Evolutionary conservation across 768 basidiomycete species (phyloP), one percentile per base, ranked within the genome.

Genomic region (Rhodotorula toruloides): DNA sequence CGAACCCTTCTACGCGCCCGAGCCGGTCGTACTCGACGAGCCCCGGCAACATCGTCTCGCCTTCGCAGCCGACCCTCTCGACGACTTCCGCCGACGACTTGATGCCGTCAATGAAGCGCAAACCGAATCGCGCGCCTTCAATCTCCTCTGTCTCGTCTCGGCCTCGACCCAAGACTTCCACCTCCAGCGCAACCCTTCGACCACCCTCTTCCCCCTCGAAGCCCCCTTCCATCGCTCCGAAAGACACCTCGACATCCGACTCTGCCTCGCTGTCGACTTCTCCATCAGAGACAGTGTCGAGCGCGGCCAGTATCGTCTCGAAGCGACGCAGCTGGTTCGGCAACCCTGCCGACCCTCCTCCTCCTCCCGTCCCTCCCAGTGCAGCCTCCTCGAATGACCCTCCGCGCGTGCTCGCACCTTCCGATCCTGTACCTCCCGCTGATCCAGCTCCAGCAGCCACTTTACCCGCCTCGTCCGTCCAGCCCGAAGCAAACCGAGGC

Each of bases 51-150:
- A 25, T 43, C 9, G 6, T 27, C 9, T 34, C 50, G 4, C 2
- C 37, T 1, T 8, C 40, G 1, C 59, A 43, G 42, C 40, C 59
- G 7, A 60, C 59, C 25, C 49, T 60, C 22, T 52, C 59, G 50
- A 60, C 59, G 8, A 52, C 49, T 7, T 52, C 59, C 1, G 59
- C 59, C 1, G 59, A 60, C 32, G 49, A 60, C 40, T 32, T 60
- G 5, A 60, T 60, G 59, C 59, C 59, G 14, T 25, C 39, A 22
- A 60, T 60, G 59, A 40, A 32, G 31, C 25, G 27, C 9, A 60
- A 60, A 34, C 50, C 59, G 25, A 27, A 42, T 29, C 49, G 58
- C 10, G 40, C 58, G 2, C 14, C 40, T 3, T 60, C 58, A 3
- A 19, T 34, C 29, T 32, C 39, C 22, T 50, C 58, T 19, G 36